phyloP scores from a whole-genome alignment of 1,284 basidiomycete species.

The Austroboletus olivaceoglutinosus region DNA sequence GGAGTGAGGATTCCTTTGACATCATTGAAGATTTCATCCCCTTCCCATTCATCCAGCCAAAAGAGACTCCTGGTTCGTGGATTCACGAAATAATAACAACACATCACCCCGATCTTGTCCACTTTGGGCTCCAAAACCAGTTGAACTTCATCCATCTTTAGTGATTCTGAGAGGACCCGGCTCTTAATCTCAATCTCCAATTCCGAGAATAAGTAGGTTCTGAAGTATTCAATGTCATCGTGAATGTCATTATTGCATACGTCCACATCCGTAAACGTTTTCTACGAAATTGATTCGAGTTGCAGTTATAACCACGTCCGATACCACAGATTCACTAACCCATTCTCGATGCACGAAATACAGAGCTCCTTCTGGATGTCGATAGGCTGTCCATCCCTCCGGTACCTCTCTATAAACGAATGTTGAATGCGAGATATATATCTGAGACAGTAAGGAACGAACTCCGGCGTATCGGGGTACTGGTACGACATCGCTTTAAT shows the following conservation, averaged over 20 bases:
- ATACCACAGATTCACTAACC: conserved; percentile 19
- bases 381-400: conserved; percentile 23
- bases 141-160: conserved; percentile 23
- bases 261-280: conserved; percentile 33
- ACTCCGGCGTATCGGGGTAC: conserved; percentile 18
- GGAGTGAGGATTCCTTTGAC: conserved; percentile 17
- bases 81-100: conserved; percentile 35
- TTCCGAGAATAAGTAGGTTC: conserved; percentile 9
- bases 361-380: conserved; percentile 30
- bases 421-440: not conserved
- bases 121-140: conserved; percentile 30
- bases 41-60: conserved; percentile 31
- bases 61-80: conserved; percentile 25
- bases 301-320: not conserved
- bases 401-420: conserved; percentile 14
- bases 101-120: conserved; percentile 13
- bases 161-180: not conserved
- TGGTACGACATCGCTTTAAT: conserved; percentile 18
- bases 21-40: conserved; percentile 15
- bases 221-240: conserved; percentile 26
- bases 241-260: conserved; percentile 16
- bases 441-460: conserved; percentile 3
- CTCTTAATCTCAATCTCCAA: conserved; percentile 11
- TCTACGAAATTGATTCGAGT: conserved; percentile 20
- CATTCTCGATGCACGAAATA: conserved; percentile 28